phyloP scores from a whole-genome alignment of 805 yeast genomes.

The Monosporozyma servazzii region DNA sequence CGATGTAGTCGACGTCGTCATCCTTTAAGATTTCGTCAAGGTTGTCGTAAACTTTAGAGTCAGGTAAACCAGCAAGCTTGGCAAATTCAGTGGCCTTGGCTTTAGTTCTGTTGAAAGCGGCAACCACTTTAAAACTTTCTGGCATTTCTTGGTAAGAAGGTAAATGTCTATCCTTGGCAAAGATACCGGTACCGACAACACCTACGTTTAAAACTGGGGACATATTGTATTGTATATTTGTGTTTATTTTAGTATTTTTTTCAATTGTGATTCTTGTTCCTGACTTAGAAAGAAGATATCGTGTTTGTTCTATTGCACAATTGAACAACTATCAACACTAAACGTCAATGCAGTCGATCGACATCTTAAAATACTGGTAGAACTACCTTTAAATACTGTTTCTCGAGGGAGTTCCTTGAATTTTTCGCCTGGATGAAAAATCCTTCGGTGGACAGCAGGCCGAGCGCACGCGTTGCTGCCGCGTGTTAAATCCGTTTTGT shows the following conservation, averaged over 20 bases:
- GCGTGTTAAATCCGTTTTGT: too few species aligned
- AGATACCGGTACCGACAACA: constrained; percentile 76
- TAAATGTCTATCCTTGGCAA: constrained; percentile 75
- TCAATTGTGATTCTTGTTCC: not conserved
- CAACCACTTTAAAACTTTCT: constrained; percentile 45
- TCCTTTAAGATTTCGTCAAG: constrained; percentile 61
- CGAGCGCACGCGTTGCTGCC: too few species aligned
- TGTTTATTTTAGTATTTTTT: not conserved
- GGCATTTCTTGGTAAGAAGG: constrained; percentile 55
- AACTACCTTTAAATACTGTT: not conserved
- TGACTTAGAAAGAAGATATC: not conserved
- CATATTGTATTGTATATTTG: not conserved
- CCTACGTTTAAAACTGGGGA: constrained; percentile 42
- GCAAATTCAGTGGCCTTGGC: constrained; percentile 80
- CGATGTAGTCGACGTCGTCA: constrained; percentile 63
- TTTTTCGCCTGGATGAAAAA: not conserved
- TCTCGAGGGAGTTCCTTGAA: not conserved
- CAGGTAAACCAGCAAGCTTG: constrained; percentile 42
- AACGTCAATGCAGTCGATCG: too few species aligned
- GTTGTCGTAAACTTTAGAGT: constrained; percentile 45
- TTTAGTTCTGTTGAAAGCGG: constrained; percentile 77
- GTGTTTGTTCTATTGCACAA: not conserved
- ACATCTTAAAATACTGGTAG: too few species aligned
- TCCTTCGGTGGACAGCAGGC: not conserved
- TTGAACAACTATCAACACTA: not conserved